phyloP scores from a whole-genome alignment of 2,329 filamentous ascomycete genomes.

The Grosmannia huntii region DNA sequence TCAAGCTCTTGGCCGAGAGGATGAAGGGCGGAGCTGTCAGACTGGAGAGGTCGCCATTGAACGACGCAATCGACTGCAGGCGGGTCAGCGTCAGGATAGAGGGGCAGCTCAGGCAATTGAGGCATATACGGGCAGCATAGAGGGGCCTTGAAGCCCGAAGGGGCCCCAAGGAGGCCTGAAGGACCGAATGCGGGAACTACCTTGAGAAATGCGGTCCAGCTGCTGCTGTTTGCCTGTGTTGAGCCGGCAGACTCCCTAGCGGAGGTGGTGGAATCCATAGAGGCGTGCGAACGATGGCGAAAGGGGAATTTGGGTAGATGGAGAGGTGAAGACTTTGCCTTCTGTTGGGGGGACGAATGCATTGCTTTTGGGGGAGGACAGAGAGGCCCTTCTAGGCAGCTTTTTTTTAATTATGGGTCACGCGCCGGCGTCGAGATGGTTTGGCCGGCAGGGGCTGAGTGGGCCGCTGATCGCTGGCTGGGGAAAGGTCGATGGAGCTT shows the following conservation, averaged over 20 bases:
- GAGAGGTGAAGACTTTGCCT: not conserved
- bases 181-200: conserved; percentile 16
- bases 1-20: conserved; percentile 63
- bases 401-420: not conserved
- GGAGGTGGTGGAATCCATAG: conserved; percentile 7
- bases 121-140: not conserved
- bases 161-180: not conserved
- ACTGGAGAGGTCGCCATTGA: conserved; percentile 70
- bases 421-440: not conserved
- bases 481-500: not conserved
- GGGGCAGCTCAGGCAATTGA: not conserved
- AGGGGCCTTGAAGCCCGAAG: not conserved
- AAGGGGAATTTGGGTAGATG: not conserved
- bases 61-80: conserved; percentile 58
- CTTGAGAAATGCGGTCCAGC: conserved; percentile 41
- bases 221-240: conserved; percentile 20
- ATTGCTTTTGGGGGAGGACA: not conserved
- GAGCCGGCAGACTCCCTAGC: conserved; percentile 19
- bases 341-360: conserved; percentile 3
- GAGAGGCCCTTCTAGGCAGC: not conserved
- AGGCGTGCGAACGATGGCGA: not conserved
- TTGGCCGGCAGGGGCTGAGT: not conserved
- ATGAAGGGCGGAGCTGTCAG: conserved; percentile 75
- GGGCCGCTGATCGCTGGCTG: not conserved
- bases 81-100: not conserved